Conservation (phyloP, 257 asterid species). For the Lithospermum erythrorhizon region DNA sequence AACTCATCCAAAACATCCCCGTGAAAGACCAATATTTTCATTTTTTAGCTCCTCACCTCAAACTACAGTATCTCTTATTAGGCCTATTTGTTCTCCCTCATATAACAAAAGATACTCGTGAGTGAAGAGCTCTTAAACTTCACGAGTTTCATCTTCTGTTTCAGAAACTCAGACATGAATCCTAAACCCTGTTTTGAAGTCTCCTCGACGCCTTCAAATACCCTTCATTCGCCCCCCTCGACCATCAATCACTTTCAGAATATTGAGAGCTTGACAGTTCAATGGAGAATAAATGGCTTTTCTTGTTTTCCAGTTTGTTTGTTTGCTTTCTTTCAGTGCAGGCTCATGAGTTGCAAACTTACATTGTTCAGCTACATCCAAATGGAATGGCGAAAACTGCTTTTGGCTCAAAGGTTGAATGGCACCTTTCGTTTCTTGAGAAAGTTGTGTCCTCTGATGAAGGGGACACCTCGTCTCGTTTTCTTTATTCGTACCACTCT, state of each 20-base stretch:
- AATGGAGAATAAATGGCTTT: conserved; percentile 27
- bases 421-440: conserved; percentile 78
- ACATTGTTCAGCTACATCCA: conserved; percentile 80
- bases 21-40: conserved; percentile 9
- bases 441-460: conserved; percentile 24
- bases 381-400: conserved; percentile 24
- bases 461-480: conserved; percentile 43
- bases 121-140: conserved; percentile 56
- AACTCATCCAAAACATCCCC: conserved; percentile 14
- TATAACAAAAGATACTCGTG: conserved; percentile 68
- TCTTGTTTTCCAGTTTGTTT: conserved; percentile 20
- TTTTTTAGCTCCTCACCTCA: conserved; percentile 19
- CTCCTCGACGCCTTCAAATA: conserved; percentile 52
- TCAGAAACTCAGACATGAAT: conserved; percentile 19
- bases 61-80: conserved; percentile 6
- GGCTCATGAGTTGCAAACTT: conserved; percentile 49
- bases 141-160: conserved; percentile 54
- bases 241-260: conserved; percentile 6
- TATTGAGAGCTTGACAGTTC: neutral
- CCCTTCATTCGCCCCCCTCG: conserved; percentile 22
- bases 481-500: conserved; percentile 58
- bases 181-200: conserved; percentile 9
- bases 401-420: conserved; percentile 44
- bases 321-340: conserved; percentile 17
- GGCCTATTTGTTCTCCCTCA: conserved; percentile 13